phyloP scores from a whole-genome alignment of 352 stramenopile genomes.

The Phytophthora macrochlamydospora region DNA sequence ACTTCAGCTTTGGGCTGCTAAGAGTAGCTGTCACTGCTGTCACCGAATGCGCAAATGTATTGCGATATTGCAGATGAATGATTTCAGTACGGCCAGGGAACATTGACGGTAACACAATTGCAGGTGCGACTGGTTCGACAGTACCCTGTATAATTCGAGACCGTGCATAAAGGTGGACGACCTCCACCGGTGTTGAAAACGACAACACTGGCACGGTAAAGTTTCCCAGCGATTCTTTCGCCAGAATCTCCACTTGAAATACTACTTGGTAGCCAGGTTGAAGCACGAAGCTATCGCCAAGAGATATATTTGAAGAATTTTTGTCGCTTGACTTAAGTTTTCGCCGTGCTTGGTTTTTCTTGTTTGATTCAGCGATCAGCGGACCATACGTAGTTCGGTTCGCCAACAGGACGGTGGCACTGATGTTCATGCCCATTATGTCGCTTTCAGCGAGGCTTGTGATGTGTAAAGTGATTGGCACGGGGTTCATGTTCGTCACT shows the following conservation, averaged over 20 bases:
- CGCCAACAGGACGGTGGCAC: slow-evolving; percentile 9
- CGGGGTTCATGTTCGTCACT: slow-evolving; percentile 55
- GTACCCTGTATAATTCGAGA: slow-evolving; percentile 40
- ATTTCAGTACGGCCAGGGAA: slow-evolving; percentile 39
- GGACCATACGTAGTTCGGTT: neutral
- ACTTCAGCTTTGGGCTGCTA: slow-evolving; percentile 18
- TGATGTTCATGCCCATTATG: slow-evolving; percentile 32
- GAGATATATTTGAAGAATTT: neutral
- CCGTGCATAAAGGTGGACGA: slow-evolving; percentile 39
- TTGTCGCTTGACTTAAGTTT: slow-evolving; percentile 1
- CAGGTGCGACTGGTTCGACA: slow-evolving; percentile 30
- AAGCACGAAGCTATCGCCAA: slow-evolving; percentile 33
- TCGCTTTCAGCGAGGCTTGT: slow-evolving; percentile 14
- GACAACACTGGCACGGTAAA: slow-evolving; percentile 44
- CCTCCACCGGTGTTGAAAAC: slow-evolving; percentile 40
- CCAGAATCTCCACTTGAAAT: slow-evolving; percentile 33
- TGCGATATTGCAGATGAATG: slow-evolving; percentile 47
- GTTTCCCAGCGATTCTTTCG: slow-evolving; percentile 23
- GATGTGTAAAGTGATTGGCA: slow-evolving; percentile 36
- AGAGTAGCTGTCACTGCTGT: slow-evolving; percentile 20
- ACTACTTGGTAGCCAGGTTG: slow-evolving; percentile 30
- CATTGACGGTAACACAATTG: slow-evolving; percentile 39
- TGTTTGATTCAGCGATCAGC: neutral
- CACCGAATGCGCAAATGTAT: slow-evolving; percentile 47
- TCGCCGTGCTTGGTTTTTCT: neutral